Conservation (phyloP, 805 yeast genomes). For the Wickerhamomyces tratensis region DNA sequence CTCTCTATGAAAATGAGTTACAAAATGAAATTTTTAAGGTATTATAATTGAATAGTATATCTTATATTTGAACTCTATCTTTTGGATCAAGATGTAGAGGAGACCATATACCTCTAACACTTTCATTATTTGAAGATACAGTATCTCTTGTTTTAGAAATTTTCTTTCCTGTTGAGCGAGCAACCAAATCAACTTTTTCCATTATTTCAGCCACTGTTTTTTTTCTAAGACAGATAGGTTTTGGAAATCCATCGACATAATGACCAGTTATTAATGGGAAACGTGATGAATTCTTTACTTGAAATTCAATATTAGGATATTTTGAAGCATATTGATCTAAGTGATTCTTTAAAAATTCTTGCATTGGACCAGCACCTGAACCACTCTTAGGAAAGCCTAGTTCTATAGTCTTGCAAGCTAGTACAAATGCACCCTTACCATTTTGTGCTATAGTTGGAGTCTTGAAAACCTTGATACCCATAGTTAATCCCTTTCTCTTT, state of each 20-base stretch:
- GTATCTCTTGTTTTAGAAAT: conserved; percentile 58
- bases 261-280: conserved; percentile 70
- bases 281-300: conserved; percentile 61
- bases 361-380: conserved; percentile 81
- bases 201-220: conserved; percentile 50
- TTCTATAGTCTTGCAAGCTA: conserved; percentile 66
- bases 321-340: conserved; percentile 44
- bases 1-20: too few relatives aligned
- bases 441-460: conserved; percentile 57
- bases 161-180: conserved; percentile 59
- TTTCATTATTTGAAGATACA: conserved; percentile 69
- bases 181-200: conserved; percentile 52
- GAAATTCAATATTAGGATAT: conserved; percentile 64
- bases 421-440: conserved; percentile 66
- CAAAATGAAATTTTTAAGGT: too few relatives aligned
- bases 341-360: conserved; percentile 51
- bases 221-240: conserved; percentile 72
- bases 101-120: conserved; percentile 97
- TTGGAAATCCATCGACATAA: conserved; percentile 36
- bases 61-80: conserved; percentile 35
- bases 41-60: too few relatives aligned
- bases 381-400: conserved; percentile 92
- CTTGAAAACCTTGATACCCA: conserved; percentile 53
- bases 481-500: conserved; percentile 5
- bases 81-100: conserved; percentile 71